These are phyloP conservation scores for Vaccinium macrocarpon DNA, from an alignment of 148 eudicot genomes.

Conservation along the genomic window DNA sequence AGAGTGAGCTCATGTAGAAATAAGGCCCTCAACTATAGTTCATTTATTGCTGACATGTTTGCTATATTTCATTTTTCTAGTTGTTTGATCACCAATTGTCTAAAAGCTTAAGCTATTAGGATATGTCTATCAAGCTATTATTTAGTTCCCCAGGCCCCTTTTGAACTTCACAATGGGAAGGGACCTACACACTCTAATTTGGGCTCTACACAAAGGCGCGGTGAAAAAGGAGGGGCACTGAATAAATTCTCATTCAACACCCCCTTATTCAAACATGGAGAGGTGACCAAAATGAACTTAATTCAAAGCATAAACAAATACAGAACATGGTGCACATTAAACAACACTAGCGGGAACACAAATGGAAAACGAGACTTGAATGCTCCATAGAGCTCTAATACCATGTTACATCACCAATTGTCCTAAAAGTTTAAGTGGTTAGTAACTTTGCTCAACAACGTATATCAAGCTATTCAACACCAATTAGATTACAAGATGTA, in stretches of 20 bases:
- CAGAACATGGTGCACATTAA: background rate
- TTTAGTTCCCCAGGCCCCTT: too few relatives aligned
- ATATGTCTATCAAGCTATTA: background rate
- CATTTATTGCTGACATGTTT: background rate
- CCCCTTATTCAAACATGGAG: background rate
- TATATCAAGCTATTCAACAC: background rate
- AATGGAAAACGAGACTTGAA: background rate
- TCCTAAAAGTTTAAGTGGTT: background rate
- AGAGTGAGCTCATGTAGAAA: background rate
- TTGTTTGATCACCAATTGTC: background rate
- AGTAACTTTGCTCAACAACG: background rate
- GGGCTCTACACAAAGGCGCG: too few relatives aligned
- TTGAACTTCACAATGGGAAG: too few relatives aligned
- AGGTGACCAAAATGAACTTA: background rate
- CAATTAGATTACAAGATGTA: background rate
- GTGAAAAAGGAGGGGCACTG: too few relatives aligned
- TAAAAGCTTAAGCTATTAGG: background rate
- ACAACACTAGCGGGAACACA: background rate
- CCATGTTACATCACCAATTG: background rate
- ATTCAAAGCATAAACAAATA: background rate
- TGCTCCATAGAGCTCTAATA: background rate
- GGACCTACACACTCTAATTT: too few relatives aligned
- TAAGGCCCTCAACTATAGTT: background rate
- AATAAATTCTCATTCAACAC: background rate
- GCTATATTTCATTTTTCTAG: background rate